Evolutionary conservation across 768 basidiomycete genomes (phyloP), one percentile per base, ranked within the genome.

Genomic region (Tricholoma bakamatsutake): DNA sequence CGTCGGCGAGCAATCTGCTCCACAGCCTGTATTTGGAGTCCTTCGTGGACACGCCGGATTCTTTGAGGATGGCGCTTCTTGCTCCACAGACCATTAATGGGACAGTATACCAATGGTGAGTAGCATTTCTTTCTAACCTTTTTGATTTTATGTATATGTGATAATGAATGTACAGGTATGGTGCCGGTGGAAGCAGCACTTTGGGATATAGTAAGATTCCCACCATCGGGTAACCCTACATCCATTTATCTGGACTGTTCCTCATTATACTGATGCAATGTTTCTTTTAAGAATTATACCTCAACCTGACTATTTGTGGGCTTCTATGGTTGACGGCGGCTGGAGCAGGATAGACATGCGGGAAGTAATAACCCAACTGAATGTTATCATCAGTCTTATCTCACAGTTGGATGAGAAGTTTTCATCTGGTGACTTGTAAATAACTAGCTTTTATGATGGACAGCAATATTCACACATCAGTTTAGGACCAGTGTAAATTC

Each of bases 281-380:
- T 52, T 8, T 33, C 24, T 17, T 27, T 31, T 35, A 42, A 69
- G 67, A 45, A 66, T 68, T 24, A 70, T 67, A 27, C 66, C 67
- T 1, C 69, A 70, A 48, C 69, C 69, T 0, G 69, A 70, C 54
- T 70, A 68, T 27, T 45, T 70, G 9, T 70, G 69, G 69, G 66
- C 69, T 15, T 49, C 65, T 0, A 62, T 66, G 63, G 45, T 54
- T 15, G 69, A 70, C 34, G 69, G 69, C 10, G 69, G 69, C 9
- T 70, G 69, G 69, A 66, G 65, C 48, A 65, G 59, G 53, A 43
- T 70, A 15, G 61, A 66, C 37, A 57, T 70, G 15, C 45, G 60
- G 31, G 63, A 57, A 53, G 66, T 60, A 0, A 42, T 68, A n/a
- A 56, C 59, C n/a, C 69, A 70, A 54, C 62, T 70, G 47, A 65